Evolutionary conservation across 768 basidiomycete species (phyloP), one percentile per base, ranked within the genome.

Genomic region (Floccularia luteovirens): DNA sequence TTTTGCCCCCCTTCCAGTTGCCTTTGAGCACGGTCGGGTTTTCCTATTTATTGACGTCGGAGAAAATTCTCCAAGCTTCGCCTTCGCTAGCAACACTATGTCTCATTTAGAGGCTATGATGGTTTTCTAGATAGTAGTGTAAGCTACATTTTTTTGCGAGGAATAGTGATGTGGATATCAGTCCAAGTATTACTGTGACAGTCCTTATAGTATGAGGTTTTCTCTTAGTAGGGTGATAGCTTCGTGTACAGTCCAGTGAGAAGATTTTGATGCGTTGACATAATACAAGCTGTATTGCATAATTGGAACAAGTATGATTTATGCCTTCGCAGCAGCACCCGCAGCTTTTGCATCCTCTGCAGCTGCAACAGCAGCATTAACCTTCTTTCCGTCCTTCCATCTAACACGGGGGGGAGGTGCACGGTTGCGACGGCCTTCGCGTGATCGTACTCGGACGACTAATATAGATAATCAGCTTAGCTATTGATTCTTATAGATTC

Each of bases 381-480:
- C 82, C 75, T 91, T 90, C 78, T 96, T 89, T 45, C 82, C 84
- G 59, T 90, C 87, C 67, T 91, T 92, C 90, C 90, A 97, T 52
- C 94, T 76, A 49, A 97, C 68, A 48, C 96, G 88, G 20, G 91
- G 90, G 49, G 96, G 96, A 45, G 96, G 96, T 2, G 90, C 85
- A 64, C 96, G 90, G 82, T 96, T 98, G 66, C 94, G 79, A 57
- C 94, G 86, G 41, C 90, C 90, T 72, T 89, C 87, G 48, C 86
- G 78, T 45, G 96, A 97, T 48, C 96, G 90, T 36, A 98, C 96
- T 64, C 96, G 94, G 49, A 99, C 96, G 49, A 99, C 93, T 96
- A 51, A n/a, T 42, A 38, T 10, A 36, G 42, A n/a, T 8, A 28
- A 23, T 19, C 16, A 36, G 23, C 20, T 27, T 14, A 39, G 24